A percentile compares a stretch with the other conserved stretches of the same genome.
Conservation (phyloP, 345 rosid genomes). For the Barbarea vulgaris region DNA sequence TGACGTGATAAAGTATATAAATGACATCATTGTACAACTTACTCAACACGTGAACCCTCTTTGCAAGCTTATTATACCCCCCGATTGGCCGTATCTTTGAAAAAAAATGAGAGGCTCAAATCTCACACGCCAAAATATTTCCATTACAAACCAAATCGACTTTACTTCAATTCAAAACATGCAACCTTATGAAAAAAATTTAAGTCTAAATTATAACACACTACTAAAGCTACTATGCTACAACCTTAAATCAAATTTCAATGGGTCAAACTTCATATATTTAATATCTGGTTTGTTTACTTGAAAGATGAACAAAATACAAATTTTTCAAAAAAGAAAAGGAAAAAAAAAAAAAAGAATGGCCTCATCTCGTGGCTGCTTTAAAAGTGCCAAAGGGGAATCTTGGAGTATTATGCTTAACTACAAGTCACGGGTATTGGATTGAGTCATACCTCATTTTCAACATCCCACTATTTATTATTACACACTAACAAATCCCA, state of each 20-base stretch:
- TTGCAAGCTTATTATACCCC: background rate
- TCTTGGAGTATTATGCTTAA: constrained; percentile 39
- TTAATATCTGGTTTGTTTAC: background rate
- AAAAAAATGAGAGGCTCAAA: background rate
- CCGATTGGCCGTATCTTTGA: constrained; percentile 11
- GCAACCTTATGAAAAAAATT: background rate
- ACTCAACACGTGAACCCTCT: constrained; percentile 34
- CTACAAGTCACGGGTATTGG: constrained; percentile 39
- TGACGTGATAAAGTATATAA: constrained; percentile 6
- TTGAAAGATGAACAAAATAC: background rate
- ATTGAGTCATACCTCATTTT: constrained; percentile 26
- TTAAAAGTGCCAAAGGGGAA: constrained; percentile 38
- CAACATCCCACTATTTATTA: constrained; percentile 28
- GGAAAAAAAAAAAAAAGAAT: constrained; percentile 6
- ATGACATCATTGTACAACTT: constrained; percentile 28
- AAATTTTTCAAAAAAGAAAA: constrained; percentile 19
- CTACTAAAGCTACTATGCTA: background rate
- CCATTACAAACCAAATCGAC: background rate
- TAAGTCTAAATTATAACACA: background rate
- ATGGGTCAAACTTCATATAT: background rate
- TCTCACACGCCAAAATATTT: constrained; percentile 11
- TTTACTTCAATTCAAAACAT: background rate
- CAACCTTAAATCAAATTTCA: background rate
- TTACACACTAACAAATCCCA: constrained; percentile 26
- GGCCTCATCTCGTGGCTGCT: constrained; percentile 37